Evolutionary conservation across 1,284 basidiomycete genomes (phyloP), one percentile per base, ranked within the genome.

Genomic region (Melanopsichium pennsylvanicum): DNA sequence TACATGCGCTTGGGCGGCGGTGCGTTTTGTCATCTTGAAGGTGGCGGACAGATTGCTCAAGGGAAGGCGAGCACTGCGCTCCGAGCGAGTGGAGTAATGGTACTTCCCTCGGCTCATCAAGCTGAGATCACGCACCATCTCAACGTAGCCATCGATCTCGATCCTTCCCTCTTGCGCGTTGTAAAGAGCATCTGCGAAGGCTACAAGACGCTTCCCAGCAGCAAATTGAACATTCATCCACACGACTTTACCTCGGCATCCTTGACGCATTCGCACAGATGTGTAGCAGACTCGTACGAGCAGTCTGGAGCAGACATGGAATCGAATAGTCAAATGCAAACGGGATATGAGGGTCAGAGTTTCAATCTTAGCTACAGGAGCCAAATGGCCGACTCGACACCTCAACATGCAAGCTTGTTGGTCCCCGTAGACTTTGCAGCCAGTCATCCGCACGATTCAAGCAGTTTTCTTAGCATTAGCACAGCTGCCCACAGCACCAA

Each of bases 1-100:
- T 80, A 78, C 57, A 80, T 80, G 79, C 68, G 74, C 1, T 39
- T 75, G 19, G 77, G 74, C 6, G 75, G 73, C 3, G 79, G 79
- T 0, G 40, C 40, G 12, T 79, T 80, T 49, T 59, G 74, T 18
- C 48, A 72, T 21, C 39, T 64, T 29, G 58, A 74, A 40, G 37
- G 51, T 16, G 37, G 29, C 5, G n/a, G n/a, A n/a, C n/a, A n/a
- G n/a, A n/a, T n/a, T n/a, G n/a, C n/a, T n/a, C n/a, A n/a, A n/a
- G n/a, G n/a, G n/a, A 63, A 42, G 31, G 25, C 43, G 32, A 44
- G n/a, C 12, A 46, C 44, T 19, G 43, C 44, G 12, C 29, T 52
- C 9, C 22, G 58, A 4, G 66, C 52, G 6, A 44, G 43, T 12
- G 62, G 45, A 10, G 25, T 35, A 10, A 69, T 61, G 55, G 50